Evolutionary conservation across 345 rosid species (phyloP).

Genomic region (Alliaria petiolata): DNA sequence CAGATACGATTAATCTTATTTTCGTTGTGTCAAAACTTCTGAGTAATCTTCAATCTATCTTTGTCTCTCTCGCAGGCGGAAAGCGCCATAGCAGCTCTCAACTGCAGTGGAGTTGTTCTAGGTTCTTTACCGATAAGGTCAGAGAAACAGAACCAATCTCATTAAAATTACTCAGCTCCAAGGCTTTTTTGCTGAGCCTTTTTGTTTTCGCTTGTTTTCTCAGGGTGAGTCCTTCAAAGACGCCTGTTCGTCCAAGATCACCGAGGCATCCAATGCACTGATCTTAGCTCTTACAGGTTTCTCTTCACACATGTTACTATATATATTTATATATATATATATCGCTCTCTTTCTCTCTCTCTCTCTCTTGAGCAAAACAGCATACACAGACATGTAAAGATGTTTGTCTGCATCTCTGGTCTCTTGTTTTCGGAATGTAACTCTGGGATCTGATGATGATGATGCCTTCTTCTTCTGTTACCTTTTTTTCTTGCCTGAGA

Average conservation of each 20-base stretch:
- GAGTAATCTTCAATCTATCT: neutral
- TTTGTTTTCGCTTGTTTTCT: constrained; percentile 11
- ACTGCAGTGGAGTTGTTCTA: constrained; percentile 89
- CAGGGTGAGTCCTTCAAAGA: constrained; percentile 99
- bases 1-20: neutral
- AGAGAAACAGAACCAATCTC: constrained; percentile 7
- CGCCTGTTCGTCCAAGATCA: constrained; percentile 91
- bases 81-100: constrained; percentile 94
- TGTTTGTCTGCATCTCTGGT: constrained; percentile 37
- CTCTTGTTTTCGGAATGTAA: constrained; percentile 33
- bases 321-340: neutral
- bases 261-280: constrained; percentile 72
- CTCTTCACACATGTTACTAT: constrained; percentile 1
- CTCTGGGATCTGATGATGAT: constrained; percentile 24
- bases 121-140: constrained; percentile 92
- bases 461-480: neutral
- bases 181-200: neutral
- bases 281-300: constrained; percentile 31
- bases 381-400: constrained; percentile 39
- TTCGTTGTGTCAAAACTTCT: no score
- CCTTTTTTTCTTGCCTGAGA: constrained; percentile 12
- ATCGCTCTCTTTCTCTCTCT: constrained; percentile 11
- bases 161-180: neutral
- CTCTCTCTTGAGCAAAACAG: constrained; percentile 5
- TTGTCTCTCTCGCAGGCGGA: constrained; percentile 57